Evolutionary conservation across 768 basidiomycete species (phyloP), one percentile per base, ranked within the genome.

Genomic region (Amanita rubescens): DNA sequence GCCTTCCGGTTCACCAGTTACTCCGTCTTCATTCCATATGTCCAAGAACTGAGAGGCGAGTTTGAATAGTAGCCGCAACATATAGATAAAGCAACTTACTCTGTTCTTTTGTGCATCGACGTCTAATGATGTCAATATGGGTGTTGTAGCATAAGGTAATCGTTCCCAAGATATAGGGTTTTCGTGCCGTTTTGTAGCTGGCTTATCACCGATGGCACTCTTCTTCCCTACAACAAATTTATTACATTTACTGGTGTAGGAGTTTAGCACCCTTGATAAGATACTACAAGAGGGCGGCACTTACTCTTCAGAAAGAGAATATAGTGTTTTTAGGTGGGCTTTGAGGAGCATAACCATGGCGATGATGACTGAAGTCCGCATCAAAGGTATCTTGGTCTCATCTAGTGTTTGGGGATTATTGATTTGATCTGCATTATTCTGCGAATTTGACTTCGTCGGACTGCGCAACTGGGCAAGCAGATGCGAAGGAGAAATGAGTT

Each of bases 211-310:
- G 2, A 87, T 66, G 0, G 90, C 82, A 51, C 83, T 90, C 70
- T 97, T 97, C 77, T 97, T 98, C 17, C 87, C 87, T 4, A 84
- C 68, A 3, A 84, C 77, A 63, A 89, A 96, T 68, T 94, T 97
- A 43, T 78, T 75, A 59, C 93, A 93, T 88, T 96, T 98, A 41
- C 94, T 96, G 54, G 20, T 17, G 45, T 11, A 1, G 7, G 51
- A 32, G 27, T 51, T n/a, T 59, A 54, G 34, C 14, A 52, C 11
- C 6, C 2, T 14, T 14, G 22, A 9, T n/a, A 47, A 37, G 8
- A 39, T 37, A 25, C 12, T 2, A 20, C 15, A 3, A 22, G 20
- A 19, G 10, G 24, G 27, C 12, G 39, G 48, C 51, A 75, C 88
- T 55, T 64, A 95, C 94, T 96, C 94, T 73, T 98, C 94, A 1